These are phyloP conservation scores for Coniophora puteana DNA, from an alignment of 1,284 basidiomycete genomes.

Conservation along the genomic window DNA sequence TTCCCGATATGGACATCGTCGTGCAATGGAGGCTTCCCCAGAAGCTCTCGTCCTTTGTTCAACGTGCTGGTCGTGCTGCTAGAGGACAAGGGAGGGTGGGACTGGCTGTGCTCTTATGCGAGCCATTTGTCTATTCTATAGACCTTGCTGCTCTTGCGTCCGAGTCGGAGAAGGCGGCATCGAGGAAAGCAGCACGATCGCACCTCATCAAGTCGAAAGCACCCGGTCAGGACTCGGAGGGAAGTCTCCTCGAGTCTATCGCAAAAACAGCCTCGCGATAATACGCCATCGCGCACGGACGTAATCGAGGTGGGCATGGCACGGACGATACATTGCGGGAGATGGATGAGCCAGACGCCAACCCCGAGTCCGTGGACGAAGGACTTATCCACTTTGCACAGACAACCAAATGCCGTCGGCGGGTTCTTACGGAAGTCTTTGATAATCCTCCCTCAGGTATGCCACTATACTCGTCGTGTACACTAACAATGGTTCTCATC, in stretches of 20 bases:
- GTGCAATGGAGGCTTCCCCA: conserved; percentile 31
- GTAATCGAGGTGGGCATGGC: not conserved
- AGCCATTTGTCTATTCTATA: conserved; percentile 14
- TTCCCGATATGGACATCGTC: conserved; percentile 30
- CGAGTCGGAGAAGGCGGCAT: not conserved
- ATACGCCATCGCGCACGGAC: not conserved
- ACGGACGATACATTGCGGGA: not conserved
- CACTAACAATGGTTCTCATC: not conserved
- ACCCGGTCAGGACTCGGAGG: not conserved
- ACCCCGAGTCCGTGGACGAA: conserved; percentile 13
- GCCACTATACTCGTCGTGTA: not conserved
- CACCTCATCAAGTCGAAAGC: no score
- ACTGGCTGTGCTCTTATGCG: conserved; percentile 26
- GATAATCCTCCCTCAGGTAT: conserved; percentile 6
- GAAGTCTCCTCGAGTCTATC: no score
- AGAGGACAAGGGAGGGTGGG: conserved; percentile 14
- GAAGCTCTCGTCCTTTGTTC: conserved; percentile 25
- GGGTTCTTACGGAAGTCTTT: conserved; percentile 16
- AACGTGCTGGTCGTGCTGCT: conserved; percentile 26
- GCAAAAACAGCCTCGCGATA: not conserved
- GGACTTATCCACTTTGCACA: conserved; percentile 21
- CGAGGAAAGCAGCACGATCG: not conserved
- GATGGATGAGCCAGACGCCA: conserved; percentile 6
- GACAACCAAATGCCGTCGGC: conserved; percentile 19
- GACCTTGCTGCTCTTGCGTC: conserved; percentile 7